phyloP scores from a whole-genome alignment of 306 rosid species.

The Oemleria cerasiformis region DNA sequence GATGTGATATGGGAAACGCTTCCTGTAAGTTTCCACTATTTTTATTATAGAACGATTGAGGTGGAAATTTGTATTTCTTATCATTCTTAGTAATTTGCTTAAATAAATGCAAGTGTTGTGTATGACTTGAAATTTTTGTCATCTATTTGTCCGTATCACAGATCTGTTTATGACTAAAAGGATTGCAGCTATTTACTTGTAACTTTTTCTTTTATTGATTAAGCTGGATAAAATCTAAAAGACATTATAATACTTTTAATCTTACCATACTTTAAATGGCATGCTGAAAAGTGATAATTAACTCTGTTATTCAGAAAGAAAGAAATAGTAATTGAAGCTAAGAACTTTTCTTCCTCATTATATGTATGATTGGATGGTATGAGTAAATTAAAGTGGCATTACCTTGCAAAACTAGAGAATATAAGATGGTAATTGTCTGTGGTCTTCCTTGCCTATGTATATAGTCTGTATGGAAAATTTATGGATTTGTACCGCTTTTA shows the following conservation, averaged over 20 bases:
- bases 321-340: not conserved
- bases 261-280: not conserved
- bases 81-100: slow-evolving; percentile 8
- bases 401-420: not conserved
- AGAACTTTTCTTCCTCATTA: not conserved
- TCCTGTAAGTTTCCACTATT: slow-evolving; percentile 68
- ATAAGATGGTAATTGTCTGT: not conserved
- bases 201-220: not conserved
- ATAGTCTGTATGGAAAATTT: not conserved
- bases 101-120: not conserved
- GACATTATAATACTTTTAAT: no score
- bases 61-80: slow-evolving; percentile 1
- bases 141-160: not conserved
- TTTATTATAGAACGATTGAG: slow-evolving; percentile 21
- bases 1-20: slow-evolving; percentile 98
- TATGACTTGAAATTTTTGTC: not conserved
- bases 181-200: not conserved
- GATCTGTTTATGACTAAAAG: slow-evolving; percentile 3
- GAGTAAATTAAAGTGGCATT: not conserved
- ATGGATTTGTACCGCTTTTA: not conserved
- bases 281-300: not conserved
- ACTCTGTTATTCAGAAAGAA: not conserved
- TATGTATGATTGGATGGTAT: not conserved
- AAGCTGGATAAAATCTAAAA: not conserved
- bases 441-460: not conserved